These are phyloP conservation scores for Cicer bijugum DNA, from an alignment of 306 rosid genomes.

Conservation along the genomic window DNA sequence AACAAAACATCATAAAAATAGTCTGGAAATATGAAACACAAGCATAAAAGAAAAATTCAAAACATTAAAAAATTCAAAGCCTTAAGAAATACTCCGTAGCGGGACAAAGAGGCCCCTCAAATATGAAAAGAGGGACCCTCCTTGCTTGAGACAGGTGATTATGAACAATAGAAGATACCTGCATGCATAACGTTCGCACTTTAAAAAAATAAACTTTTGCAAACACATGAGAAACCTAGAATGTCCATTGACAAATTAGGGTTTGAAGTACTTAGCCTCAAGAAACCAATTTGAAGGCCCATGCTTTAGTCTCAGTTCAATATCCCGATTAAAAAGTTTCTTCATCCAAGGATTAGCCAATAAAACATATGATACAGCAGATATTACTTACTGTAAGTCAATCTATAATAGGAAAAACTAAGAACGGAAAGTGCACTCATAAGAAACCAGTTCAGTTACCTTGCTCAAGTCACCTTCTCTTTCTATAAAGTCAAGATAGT, in stretches of 20 bases:
- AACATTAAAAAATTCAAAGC: constrained; percentile 68
- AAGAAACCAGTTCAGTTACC: constrained; percentile 69
- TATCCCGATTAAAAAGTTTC: constrained; percentile 93
- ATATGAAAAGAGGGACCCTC: constrained; percentile 98
- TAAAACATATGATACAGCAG: constrained; percentile 82
- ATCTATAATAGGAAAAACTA: constrained; percentile 53
- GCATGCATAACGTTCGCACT: constrained; percentile 99
- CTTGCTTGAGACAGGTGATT: constrained; percentile 94
- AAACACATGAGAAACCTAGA: constrained; percentile 91
- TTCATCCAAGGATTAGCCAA: constrained; percentile 97
- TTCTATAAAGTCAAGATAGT: constrained; percentile 87
- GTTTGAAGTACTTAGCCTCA: constrained; percentile 99
- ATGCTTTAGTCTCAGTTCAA: constrained; percentile 99
- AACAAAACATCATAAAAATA: constrained; percentile 14
- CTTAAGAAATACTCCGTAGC: constrained; percentile 90
- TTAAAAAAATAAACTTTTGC: constrained; percentile 74
- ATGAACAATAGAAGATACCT: constrained; percentile 96
- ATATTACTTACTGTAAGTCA: constrained; percentile 85
- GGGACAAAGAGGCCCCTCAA: constrained; percentile 99
- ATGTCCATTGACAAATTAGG: constrained; percentile 85
- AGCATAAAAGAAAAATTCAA: constrained; percentile 68
- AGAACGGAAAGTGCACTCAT: constrained; percentile 46
- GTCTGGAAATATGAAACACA: constrained; percentile 30
- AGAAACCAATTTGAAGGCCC: constrained; percentile 97
- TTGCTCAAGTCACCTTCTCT: constrained; percentile 93